phyloP scores from a whole-genome alignment of 2,329 filamentous ascomycete species.

The Fusarium drepaniforme region DNA sequence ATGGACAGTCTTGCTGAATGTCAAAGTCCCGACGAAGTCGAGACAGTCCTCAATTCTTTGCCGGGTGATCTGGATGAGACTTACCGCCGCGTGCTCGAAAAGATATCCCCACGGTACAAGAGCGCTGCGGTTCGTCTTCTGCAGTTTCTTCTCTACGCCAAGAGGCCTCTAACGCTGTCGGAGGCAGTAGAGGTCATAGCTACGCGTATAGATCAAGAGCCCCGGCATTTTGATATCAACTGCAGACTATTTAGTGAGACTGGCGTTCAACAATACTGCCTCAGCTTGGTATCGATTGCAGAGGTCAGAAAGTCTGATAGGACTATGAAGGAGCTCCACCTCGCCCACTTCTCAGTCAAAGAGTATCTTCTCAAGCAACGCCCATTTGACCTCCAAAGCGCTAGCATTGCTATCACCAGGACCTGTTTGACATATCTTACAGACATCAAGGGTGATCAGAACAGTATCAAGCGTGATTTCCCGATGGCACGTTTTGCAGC shows the following conservation, averaged over 20 bases:
- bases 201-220: conserved; percentile 16
- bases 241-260: too few relatives aligned
- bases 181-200: conserved; percentile 34
- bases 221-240: too few relatives aligned
- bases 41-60: conserved; percentile 26
- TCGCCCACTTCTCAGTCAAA: conserved; percentile 44
- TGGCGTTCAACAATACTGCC: conserved; percentile 5
- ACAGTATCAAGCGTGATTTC: too few relatives aligned
- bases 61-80: conserved; percentile 38
- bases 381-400: background rate
- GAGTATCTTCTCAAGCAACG: conserved; percentile 33
- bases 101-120: background rate
- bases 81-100: conserved; percentile 32
- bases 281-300: conserved; percentile 4
- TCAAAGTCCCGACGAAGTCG: conserved; percentile 11
- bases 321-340: conserved; percentile 25
- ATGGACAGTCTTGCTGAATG: conserved; percentile 41
- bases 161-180: too few relatives aligned
- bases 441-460: background rate
- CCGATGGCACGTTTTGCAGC: too few relatives aligned
- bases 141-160: conserved; percentile 36
- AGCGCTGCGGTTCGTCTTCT: conserved; percentile 31
- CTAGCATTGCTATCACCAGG: conserved; percentile 31
- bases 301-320: background rate
- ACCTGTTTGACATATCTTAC: conserved; percentile 40